Evolutionary conservation across 371 early-diverging fungal genomes (phyloP), one percentile per base, ranked within the genome.

Genomic region (Mortierella sp.): DNA sequence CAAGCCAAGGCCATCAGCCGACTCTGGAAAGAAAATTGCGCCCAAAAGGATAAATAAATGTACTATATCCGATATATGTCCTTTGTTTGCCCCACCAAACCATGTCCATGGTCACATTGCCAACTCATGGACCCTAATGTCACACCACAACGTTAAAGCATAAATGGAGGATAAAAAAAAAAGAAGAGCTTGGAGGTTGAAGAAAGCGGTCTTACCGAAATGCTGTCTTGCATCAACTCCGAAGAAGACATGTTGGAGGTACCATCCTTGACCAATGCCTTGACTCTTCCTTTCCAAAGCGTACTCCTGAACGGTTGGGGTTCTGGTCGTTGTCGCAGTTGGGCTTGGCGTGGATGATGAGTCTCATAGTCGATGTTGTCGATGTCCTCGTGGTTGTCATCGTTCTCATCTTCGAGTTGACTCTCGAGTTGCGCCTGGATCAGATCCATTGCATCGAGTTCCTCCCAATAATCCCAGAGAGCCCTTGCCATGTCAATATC

Each of bases 401-500:
- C 12, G 70, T 38, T 32, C 38, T 55, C n/a, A 24, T 56, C 18
- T 49, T 70, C 18, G 58, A 74, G 38, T 49, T 75, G 71, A 56
- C 56, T 70, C 65, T 80, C 80, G 3, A 65, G 72, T 43, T 75
- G 70, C 70, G 70, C 29, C 44, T 76, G 51, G 44, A 70, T 77
- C 58, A 60, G 29, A 46, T 73, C 18, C 51, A 76, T 46, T 27
- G 51, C 16, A 72, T 70, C 48, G 10, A 77, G 48, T 41, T 77
- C 77, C 41, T 72, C 38, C 81, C 81, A 77, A 49, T 77, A 74
- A n/a, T 76, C 54, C 74, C 74, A 77, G 27, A 81, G 74, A 70
- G 77, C 76, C 24, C 32, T 58, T 81, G 63, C 73, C 43, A 73
- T 46, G 35, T 63, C 73, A 16, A 72, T 72, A 55, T 80, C 70